Percentiles rank a stretch among this genome's conserved stretches.
phyloP scores from a whole-genome alignment of 106 monocot species.

The Ottelia alismoides region DNA sequence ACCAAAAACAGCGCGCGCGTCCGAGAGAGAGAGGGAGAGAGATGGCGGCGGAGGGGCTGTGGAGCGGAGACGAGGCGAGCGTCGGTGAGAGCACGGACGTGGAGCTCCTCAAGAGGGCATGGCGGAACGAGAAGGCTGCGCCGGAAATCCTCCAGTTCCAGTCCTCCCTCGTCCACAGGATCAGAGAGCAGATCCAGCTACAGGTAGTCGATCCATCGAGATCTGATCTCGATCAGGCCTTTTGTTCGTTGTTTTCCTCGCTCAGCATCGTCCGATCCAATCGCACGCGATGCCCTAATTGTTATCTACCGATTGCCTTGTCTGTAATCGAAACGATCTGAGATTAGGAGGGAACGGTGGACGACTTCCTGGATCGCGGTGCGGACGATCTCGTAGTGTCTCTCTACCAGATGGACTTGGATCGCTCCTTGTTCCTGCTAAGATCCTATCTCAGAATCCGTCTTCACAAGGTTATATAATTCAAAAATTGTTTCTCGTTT shows the following conservation, averaged over 20 bases:
- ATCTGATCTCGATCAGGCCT: neutral
- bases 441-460: conserved; percentile 91
- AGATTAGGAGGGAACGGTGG: conserved; percentile 70
- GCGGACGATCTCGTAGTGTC: conserved; percentile 72
- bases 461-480: conserved; percentile 48
- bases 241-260: neutral
- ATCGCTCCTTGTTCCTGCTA: conserved; percentile 65
- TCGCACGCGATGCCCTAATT: too few relatives aligned
- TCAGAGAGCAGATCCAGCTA: conserved; percentile 73
- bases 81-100: conserved; percentile 57
- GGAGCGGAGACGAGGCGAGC: conserved; percentile 10
- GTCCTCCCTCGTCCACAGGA: conserved; percentile 38
- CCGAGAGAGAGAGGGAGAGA: too few relatives aligned
- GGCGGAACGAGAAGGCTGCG: conserved; percentile 90
- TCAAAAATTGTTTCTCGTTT: neutral
- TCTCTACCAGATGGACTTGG: conserved; percentile 89
- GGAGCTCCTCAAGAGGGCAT: conserved; percentile 76
- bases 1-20: too few relatives aligned
- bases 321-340: neutral
- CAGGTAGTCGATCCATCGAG: conserved; percentile 14
- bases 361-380: conserved; percentile 39
- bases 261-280: too few relatives aligned
- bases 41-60: conserved; percentile 6
- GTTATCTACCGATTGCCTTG: neutral
- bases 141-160: conserved; percentile 82